Evolutionary conservation across 768 basidiomycete species (phyloP).

Genomic region (Psilocybe cubensis): DNA sequence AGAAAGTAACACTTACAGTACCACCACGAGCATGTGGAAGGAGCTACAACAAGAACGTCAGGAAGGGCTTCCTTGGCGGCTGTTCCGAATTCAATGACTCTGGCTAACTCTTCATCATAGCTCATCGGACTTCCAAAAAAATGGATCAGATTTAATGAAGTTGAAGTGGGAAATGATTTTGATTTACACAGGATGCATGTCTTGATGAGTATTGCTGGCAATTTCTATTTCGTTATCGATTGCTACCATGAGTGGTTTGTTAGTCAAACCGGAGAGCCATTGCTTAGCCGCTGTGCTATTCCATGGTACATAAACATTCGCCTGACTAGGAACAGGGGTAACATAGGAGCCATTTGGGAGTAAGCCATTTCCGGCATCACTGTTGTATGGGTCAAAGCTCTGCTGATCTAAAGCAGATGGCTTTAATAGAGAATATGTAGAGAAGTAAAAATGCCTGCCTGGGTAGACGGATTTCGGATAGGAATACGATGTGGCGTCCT

Average conservation of each 20-base stretch:
- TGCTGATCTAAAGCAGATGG: conserved; percentile 37
- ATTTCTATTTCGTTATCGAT: conserved; percentile 66
- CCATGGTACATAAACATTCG: conserved; percentile 49
- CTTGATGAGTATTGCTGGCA: conserved; percentile 54
- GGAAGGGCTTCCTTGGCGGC: conserved; percentile 49
- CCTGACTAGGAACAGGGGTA: conserved; percentile 41
- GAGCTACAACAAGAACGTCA: conserved; percentile 47
- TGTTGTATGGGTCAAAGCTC: conserved; percentile 49
- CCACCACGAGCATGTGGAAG: conserved; percentile 51
- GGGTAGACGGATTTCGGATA: conserved; percentile 49
- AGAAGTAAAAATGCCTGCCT: conserved; percentile 28
- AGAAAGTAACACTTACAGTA: conserved; percentile 39
- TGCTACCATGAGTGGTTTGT: conserved; percentile 52
- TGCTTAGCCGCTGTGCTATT: conserved; percentile 44
- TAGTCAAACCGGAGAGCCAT: conserved; percentile 48
- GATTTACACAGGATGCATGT: conserved; percentile 53
- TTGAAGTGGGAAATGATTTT: neutral
- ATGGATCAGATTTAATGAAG: conserved; percentile 1
- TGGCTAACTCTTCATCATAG: conserved; percentile 55
- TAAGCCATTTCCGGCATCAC: conserved; percentile 52
- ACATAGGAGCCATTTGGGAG: conserved; percentile 51
- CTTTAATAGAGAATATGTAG: neutral
- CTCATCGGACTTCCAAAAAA: conserved; percentile 37
- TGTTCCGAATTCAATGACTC: conserved; percentile 44
- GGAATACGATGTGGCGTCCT: conserved; percentile 56